These are phyloP conservation scores for Pseudocercospora pini-densiflorae DNA, from an alignment of 2,329 filamentous ascomycete species.

Conservation along the genomic window DNA sequence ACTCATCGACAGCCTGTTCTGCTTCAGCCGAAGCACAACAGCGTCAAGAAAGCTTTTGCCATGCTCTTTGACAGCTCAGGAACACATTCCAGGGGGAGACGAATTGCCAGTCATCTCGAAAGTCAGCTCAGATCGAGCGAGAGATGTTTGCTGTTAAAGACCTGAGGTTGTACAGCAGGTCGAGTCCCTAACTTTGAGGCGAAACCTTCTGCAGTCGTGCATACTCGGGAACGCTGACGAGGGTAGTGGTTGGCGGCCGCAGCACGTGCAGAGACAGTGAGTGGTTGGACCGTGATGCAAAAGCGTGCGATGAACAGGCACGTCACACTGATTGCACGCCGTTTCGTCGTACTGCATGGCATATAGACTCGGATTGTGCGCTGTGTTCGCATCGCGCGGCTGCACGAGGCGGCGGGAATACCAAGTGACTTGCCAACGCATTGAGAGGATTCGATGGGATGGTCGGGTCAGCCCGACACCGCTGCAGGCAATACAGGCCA, in stretches of 20 bases:
- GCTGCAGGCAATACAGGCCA: slow-evolving; percentile 17
- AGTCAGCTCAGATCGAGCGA: not conserved
- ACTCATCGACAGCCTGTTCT: too few relatives aligned
- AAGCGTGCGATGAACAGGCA: slow-evolving; percentile 16
- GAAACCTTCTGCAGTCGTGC: slow-evolving; percentile 15
- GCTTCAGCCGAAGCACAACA: too few relatives aligned
- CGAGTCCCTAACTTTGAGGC: slow-evolving; percentile 24
- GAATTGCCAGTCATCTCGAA: not conserved
- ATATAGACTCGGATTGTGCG: slow-evolving; percentile 6
- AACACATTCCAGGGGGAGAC: not conserved
- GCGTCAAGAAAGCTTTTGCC: not conserved
- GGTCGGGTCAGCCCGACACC: not conserved
- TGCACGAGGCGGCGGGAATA: slow-evolving; percentile 10
- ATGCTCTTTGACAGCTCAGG: not conserved
- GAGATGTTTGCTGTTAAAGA: not conserved
- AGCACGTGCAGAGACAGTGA: slow-evolving; percentile 7
- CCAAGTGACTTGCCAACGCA: slow-evolving; percentile 17
- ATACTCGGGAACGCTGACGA: slow-evolving; percentile 2
- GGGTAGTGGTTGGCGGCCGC: slow-evolving; percentile 9
- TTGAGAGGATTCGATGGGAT: slow-evolving; percentile 14
- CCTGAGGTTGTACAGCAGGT: slow-evolving; percentile 22
- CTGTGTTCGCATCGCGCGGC: slow-evolving; percentile 22
- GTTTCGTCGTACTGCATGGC: slow-evolving; percentile 11
- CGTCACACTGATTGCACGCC: slow-evolving; percentile 12
- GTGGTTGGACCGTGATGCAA: not conserved